Evolutionary conservation across 2,329 filamentous ascomycete species (phyloP), one percentile per base, ranked within the genome.

Genomic region (Thielaviopsis musarum): DNA sequence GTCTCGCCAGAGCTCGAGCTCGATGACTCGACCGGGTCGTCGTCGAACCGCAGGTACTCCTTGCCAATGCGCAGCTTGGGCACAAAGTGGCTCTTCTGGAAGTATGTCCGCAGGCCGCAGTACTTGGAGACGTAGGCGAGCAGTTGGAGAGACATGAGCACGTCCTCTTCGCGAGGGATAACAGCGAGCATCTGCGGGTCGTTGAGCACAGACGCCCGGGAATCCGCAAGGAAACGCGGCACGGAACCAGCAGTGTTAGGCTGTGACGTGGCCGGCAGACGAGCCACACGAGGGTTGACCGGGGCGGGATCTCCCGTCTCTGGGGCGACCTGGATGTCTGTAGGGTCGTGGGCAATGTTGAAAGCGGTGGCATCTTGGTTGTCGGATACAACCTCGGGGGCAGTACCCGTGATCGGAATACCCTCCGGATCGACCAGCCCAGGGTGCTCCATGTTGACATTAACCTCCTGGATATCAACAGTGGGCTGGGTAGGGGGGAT

Each of bases 121-220:
- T 98, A 98, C 71, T 98, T 98, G 24, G 91, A 96, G 60, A 98
- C 91, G 69, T 98, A 98, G 17, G 93, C 93, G 53, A 98, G 80
- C 21, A 98, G 81, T 71, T 98, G 93, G 45, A 98, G 78, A 5
- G 93, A 96, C 91, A 98, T 96, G 64, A 98, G 77, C 2, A 98
- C 93, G 67, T 98, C 93, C 70, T 98, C 93, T 66, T 98, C 93
- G 56, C 93, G 83, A 10, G 93, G 93, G 87, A 97, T 95, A 12
- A 90, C 86, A 28, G 91, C 88, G 34, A 95, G 75, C 66, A 94
- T 84, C 65, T 85, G 84, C 17, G 85, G 80, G 66, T 82, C 81
- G 26, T 87, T 82, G 45, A 82, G 78, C 57, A 85, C 72, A 54
- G 82, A 82, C 45, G 86, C 59, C 21, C 59, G 56, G 1, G 59